Conservation (phyloP, 2,329 filamentous ascomycete genomes). For the Penicillium oxalicum region DNA sequence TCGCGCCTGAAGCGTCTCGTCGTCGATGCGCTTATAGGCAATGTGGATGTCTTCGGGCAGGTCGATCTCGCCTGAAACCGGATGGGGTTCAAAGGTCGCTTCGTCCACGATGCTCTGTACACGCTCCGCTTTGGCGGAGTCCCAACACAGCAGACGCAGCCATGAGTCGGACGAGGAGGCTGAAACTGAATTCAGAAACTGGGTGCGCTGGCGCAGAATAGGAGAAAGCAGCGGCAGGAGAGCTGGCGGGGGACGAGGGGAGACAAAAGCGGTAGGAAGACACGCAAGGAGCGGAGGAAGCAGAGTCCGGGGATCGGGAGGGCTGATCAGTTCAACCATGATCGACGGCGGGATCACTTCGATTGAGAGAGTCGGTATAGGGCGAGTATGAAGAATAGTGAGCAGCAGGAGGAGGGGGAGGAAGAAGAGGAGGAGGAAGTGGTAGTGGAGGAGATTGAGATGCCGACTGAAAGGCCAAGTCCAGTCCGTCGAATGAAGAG, state of each 20-base stretch:
- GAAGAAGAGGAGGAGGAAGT: not conserved
- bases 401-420: not conserved
- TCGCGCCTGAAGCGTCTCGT: conserved; percentile 55
- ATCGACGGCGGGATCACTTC: conserved; percentile 14
- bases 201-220: conserved; percentile 57
- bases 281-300: conserved; percentile 60
- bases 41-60: conserved; percentile 52
- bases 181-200: conserved; percentile 47
- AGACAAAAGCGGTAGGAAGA: conserved; percentile 55
- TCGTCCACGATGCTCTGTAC: conserved; percentile 50
- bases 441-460: no score
- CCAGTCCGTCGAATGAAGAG: no score
- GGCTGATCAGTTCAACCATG: conserved; percentile 51
- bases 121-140: conserved; percentile 46
- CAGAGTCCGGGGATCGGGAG: conserved; percentile 51
- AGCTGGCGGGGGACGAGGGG: conserved; percentile 54
- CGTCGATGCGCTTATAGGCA: conserved; percentile 54
- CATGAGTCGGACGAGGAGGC: conserved; percentile 47
- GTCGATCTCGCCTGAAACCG: conserved; percentile 60
- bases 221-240: conserved; percentile 57
- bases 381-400: conserved; percentile 2
- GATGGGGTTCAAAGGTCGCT: conserved; percentile 56
- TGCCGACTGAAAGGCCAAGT: no score
- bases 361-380: not conserved
- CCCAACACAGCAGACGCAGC: conserved; percentile 57